Base-by-base conservation (phyloP, 2,329 filamentous ascomycete genomes). In the Colletotrichum sp. region DNA sequence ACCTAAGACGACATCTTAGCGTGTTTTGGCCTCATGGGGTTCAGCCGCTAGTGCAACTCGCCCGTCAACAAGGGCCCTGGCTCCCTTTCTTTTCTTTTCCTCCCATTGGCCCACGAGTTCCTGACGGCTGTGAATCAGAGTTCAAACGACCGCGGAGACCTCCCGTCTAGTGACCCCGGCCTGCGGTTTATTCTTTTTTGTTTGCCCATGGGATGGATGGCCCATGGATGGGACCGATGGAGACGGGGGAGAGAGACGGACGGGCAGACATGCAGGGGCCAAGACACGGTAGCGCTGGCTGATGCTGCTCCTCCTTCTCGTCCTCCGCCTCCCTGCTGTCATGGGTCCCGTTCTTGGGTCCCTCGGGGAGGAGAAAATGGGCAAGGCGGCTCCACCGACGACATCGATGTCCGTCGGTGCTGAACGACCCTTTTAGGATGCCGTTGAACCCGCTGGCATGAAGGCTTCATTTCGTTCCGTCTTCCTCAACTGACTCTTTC, bases 21-120 rank as follows among this genome's bases (percentile, higher is more conserved):
- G 64, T 76, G 70, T 73, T 76, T 69, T 71, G 70, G 39, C 64
- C 30, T 73, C 73, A 62, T 65, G 73, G 70, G n/a, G 64, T 64
- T 57, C 28, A 72, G 57, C 63, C 63, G 30, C 63, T 69, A 28
- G 55, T 32, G 67, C 52, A 30, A 32, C 52, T 49, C 52, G 69
- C 52, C 44, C 36, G 32, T 72, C 69, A 24, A 44, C 39, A 34
- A 18, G 13, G 26, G 0, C 26, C 44, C 49, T 21, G 15, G 57
- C 5, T 9, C 24, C 7, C 21, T 36, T 60, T 67, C 44, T 24
- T 36, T 55, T 18, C 55, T 24, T 52, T 39, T 39, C 34, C 32
- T 34, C 52, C 28, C 28, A 21, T 63, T 72, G 63, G 57, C 44
- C 57, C 55, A 63, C 32, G 36, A 68, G 30, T 44, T 69, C 69